Conservation (phyloP, 106 monocot genomes). For the Allium fistulosum region DNA sequence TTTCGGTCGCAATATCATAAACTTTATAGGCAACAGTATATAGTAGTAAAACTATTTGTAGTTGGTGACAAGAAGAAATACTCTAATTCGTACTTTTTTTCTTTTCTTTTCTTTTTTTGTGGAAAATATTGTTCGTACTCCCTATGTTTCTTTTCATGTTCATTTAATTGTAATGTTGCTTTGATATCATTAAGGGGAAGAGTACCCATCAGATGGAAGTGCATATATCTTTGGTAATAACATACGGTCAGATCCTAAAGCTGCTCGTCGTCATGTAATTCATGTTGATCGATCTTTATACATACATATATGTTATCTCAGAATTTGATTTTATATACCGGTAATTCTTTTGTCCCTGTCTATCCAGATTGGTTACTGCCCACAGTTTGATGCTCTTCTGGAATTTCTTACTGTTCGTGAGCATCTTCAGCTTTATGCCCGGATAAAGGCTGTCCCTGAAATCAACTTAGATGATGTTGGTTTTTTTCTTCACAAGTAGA, state of each 20-base stretch:
- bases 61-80: too few species aligned
- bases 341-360: background rate
- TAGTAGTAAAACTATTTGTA: too few species aligned
- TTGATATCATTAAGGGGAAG: constrained; percentile 48
- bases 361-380: constrained; percentile 85
- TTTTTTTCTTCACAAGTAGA: too few species aligned
- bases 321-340: too few species aligned
- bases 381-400: constrained; percentile 91
- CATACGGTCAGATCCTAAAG: constrained; percentile 56
- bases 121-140: too few species aligned
- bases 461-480: constrained; percentile 44
- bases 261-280: constrained; percentile 60
- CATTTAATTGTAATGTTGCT: constrained; percentile 2
- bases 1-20: too few species aligned
- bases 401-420: constrained; percentile 79
- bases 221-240: constrained; percentile 87
- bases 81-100: too few species aligned
- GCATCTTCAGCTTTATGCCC: constrained; percentile 89
- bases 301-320: too few species aligned
- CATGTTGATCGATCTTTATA: background rate
- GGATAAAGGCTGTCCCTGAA: constrained; percentile 75
- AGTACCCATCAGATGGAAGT: constrained; percentile 75
- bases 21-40: too few species aligned
- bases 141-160: too few species aligned
- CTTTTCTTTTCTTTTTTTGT: too few species aligned